Percentiles rank a stretch among this genome's conserved stretches.
These are phyloP conservation scores for Leccinum ponderosum DNA, from an alignment of 1,284 basidiomycete species.

Conservation along the genomic window DNA sequence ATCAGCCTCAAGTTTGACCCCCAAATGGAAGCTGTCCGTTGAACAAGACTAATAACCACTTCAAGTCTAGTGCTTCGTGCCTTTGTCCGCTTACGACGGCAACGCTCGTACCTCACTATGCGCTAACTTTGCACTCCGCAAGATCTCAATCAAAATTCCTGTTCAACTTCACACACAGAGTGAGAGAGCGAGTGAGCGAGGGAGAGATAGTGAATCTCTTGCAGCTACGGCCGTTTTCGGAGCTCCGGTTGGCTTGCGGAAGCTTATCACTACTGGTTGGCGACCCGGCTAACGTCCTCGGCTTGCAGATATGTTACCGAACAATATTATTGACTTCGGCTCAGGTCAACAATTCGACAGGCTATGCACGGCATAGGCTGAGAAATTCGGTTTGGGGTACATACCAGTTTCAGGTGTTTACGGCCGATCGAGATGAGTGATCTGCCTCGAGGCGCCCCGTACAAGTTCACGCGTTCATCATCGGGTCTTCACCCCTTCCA, in stretches of 20 bases:
- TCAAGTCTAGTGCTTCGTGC: neutral
- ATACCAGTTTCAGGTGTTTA: constrained; percentile 10
- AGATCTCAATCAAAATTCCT: neutral
- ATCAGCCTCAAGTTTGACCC: neutral
- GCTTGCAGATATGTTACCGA: neutral
- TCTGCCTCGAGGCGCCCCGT: constrained; percentile 18
- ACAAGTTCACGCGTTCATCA: constrained; percentile 21
- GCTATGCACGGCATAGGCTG: neutral
- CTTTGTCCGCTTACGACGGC: neutral
- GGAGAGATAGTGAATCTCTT: neutral
- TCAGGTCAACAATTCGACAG: neutral
- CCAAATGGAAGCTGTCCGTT: neutral
- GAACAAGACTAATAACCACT: neutral
- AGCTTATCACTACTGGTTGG: neutral
- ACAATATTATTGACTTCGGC: neutral
- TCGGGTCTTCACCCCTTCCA: constrained; percentile 3
- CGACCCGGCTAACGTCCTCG: neutral
- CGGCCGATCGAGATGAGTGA: constrained; percentile 11
- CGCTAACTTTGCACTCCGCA: neutral
- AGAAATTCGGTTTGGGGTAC: neutral
- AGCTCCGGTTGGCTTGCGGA: neutral
- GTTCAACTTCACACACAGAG: neutral
- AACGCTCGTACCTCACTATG: neutral
- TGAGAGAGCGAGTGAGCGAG: neutral
- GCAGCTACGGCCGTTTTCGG: neutral